phyloP scores from a whole-genome alignment of 371 early-diverging fungal genomes.

The Actinomortierella wolfii region DNA sequence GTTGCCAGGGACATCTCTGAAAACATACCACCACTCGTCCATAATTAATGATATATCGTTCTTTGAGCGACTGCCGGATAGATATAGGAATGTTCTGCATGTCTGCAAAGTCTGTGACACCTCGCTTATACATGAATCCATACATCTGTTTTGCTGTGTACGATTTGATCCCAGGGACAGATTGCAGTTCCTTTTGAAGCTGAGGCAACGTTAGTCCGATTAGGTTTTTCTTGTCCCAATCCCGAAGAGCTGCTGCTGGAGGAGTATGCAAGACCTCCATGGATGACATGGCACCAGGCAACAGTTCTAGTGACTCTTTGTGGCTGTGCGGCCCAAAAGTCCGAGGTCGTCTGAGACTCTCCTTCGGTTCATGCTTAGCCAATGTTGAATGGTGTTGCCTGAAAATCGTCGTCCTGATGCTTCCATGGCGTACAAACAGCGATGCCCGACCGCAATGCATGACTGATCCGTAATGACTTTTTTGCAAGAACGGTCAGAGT shows the following conservation, averaged over 20 bases:
- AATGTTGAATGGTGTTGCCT: too few relatives aligned
- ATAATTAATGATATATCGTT: conserved; percentile 59
- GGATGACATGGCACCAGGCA: neutral
- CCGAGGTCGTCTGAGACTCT: conserved; percentile 10
- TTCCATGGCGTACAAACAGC: too few relatives aligned
- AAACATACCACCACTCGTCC: conserved; percentile 61
- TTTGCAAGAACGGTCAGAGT: too few relatives aligned
- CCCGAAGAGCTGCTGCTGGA: conserved; percentile 10
- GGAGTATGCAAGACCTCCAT: neutral
- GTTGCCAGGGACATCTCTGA: neutral
- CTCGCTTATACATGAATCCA: conserved; percentile 68
- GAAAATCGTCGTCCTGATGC: too few relatives aligned
- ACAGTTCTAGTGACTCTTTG: conserved; percentile 14
- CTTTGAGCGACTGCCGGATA: conserved; percentile 54
- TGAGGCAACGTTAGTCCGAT: conserved; percentile 52
- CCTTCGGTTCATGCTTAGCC: too few relatives aligned
- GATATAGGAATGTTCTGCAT: conserved; percentile 69
- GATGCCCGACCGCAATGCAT: too few relatives aligned
- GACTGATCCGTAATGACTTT: too few relatives aligned
- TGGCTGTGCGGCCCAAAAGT: conserved; percentile 41
- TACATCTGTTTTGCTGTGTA: conserved; percentile 67
- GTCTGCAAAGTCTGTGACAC: conserved; percentile 57
- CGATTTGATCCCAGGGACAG: conserved; percentile 42
- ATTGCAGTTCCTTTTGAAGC: conserved; percentile 46
- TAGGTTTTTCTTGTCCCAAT: conserved; percentile 53